Evolutionary conservation across 441 rosid species (phyloP).

Genomic region (Erodium texanum): DNA sequence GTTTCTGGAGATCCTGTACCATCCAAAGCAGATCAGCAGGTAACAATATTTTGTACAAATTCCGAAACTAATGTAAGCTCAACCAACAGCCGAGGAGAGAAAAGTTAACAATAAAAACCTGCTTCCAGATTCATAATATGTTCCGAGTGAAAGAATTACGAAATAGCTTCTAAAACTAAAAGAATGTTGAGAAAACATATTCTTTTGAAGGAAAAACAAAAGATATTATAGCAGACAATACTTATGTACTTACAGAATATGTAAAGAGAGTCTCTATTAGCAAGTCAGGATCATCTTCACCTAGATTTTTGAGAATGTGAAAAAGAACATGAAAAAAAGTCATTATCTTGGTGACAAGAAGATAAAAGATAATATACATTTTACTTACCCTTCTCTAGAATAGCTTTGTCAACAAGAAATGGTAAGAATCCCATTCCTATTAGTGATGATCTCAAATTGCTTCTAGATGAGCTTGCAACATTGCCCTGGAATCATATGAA

Average conservation of each 20-base stretch:
- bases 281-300: slow-evolving; percentile 60
- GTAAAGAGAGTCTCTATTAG: slow-evolving; percentile 58
- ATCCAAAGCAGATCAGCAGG: slow-evolving; percentile 17
- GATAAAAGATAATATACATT: too few species aligned
- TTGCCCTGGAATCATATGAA: slow-evolving; percentile 37
- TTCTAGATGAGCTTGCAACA: slow-evolving; percentile 73
- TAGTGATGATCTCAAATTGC: slow-evolving; percentile 48
- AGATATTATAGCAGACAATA: background rate
- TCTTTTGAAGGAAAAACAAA: background rate
- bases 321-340: slow-evolving; percentile 20
- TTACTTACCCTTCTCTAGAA: slow-evolving; percentile 43
- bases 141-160: too few species aligned
- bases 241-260: slow-evolving; percentile 41
- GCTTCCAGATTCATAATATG: too few species aligned
- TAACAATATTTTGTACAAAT: too few species aligned
- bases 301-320: too few species aligned
- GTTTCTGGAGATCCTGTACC: slow-evolving; percentile 33
- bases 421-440: slow-evolving; percentile 74
- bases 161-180: too few species aligned
- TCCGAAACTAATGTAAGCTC: too few species aligned
- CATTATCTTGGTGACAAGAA: too few species aligned
- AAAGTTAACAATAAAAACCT: background rate
- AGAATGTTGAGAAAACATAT: background rate
- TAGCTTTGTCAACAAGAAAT: slow-evolving; percentile 56
- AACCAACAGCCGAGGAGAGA: too few species aligned